Base-by-base conservation (phyloP, 129 eudicot genomes). In the Helichrysum umbraculigerum region DNA sequence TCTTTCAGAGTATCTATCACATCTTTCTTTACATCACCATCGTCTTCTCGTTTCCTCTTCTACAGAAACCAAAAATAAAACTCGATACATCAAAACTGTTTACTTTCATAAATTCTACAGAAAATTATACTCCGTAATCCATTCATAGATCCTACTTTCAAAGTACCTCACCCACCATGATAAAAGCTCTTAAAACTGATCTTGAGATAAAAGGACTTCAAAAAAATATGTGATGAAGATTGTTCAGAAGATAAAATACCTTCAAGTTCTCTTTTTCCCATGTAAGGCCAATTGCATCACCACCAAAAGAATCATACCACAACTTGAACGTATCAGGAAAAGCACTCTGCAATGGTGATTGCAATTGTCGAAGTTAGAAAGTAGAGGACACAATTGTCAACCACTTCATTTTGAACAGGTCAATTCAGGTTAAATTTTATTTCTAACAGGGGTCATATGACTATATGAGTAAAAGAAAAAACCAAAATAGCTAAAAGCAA, bases 261-360 rank as follows among this genome's bases (percentile, higher is more conserved):
- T 91, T 91, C 71, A 87, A 81, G 70, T 79, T 81, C 41, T 82
- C 84, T 78, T 85, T 87, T 61, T 76, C 82, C 89, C 96, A 94
- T 39, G 99, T 94, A 67, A 94, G 81, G 39, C 99, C 99, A 61
- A 94, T 83, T 11, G 96, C 96, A 78, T 94, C 99, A 19, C 97
- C 96, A 70, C 99, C 99, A 65, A 91, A 57, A 41, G 85, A 84
- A 89, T 94, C 99, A 71, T 89, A 89, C 99, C 99, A 94, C 76
- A 91, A 86, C 82, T 94, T 94, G 67, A 91, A 87, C 73, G 37
- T 78, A 69, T 86, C 64, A 17, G 91, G 92, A 73, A 89, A 91
- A 79, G 77, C 86, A 78, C 70, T 85, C 98, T 94, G 93, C 83
- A 78, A 57, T 68, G 22, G 20, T 34, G 35, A 71, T 6, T n/a